A percentile compares a stretch with the other conserved stretches of the same genome.
Conservation (phyloP, 2,329 filamentous ascomycete species). For the Scedosporium dehoogii region DNA sequence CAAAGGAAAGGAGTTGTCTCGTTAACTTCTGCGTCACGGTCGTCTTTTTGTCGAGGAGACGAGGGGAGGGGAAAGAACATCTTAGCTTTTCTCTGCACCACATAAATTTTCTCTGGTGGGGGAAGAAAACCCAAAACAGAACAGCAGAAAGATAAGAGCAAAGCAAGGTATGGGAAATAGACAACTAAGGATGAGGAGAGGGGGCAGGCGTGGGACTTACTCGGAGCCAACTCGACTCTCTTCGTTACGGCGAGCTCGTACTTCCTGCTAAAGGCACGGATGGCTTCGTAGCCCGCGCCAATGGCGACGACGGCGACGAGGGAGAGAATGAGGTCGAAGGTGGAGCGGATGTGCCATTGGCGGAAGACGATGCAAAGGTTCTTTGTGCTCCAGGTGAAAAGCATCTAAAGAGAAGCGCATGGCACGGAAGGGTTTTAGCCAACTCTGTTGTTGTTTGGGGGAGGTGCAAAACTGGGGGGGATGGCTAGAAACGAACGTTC, state of each 20-base stretch:
- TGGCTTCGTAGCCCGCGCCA: slow-evolving; percentile 84
- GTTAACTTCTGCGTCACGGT: slow-evolving; percentile 37
- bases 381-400: slow-evolving; percentile 91
- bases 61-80: background rate
- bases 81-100: slow-evolving; percentile 1
- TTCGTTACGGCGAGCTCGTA: slow-evolving; percentile 57
- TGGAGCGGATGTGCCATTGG: slow-evolving; percentile 76
- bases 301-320: slow-evolving; percentile 73
- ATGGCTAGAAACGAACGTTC: slow-evolving; percentile 51
- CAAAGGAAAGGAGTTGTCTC: slow-evolving; percentile 53
- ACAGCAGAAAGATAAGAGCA: background rate
- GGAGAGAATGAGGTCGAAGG: slow-evolving; percentile 66
- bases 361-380: slow-evolving; percentile 95
- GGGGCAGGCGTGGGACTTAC: slow-evolving; percentile 34
- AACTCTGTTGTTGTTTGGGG: too few relatives aligned
- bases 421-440: too few relatives aligned
- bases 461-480: background rate
- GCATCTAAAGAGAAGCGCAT: slow-evolving; percentile 55
- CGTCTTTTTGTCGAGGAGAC: background rate
- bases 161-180: too few relatives aligned
- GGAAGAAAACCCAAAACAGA: slow-evolving; percentile 1
- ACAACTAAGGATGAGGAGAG: background rate
- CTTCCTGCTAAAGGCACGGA: slow-evolving; percentile 64
- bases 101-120: background rate
- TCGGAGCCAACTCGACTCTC: slow-evolving; percentile 37